A percentile compares a stretch with the other conserved stretches of the same genome.
Evolutionary conservation across 805 yeast species (phyloP).

Genomic region (Pichia thaimueangensis): DNA sequence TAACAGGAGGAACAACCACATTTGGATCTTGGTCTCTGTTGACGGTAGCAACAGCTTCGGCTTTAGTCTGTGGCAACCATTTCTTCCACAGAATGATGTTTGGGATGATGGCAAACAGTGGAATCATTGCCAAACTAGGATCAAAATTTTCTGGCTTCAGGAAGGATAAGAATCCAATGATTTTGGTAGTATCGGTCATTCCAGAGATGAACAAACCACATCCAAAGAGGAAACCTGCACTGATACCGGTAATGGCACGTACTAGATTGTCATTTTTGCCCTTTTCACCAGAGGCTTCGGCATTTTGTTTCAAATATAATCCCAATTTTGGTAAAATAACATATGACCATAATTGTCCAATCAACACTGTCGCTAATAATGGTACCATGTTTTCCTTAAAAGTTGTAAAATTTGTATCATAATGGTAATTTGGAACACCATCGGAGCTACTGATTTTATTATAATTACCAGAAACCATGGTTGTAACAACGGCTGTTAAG

Average conservation of each 20-base stretch:
- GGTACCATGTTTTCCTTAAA: slow-evolving; percentile 14
- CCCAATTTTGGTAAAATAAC: slow-evolving; percentile 24
- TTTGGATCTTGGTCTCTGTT: background rate
- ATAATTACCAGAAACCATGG: slow-evolving; percentile 11
- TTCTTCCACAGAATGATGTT: slow-evolving; percentile 34
- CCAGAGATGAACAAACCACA: slow-evolving; percentile 43
- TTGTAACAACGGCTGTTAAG: slow-evolving; percentile 27
- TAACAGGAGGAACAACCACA: slow-evolving; percentile 5
- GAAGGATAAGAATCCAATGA: slow-evolving; percentile 40
- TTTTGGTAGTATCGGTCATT: slow-evolving; percentile 38
- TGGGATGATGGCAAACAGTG: slow-evolving; percentile 39
- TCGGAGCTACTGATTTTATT: background rate
- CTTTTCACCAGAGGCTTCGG: background rate
- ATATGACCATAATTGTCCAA: slow-evolving; percentile 19
- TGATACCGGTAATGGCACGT: slow-evolving; percentile 17
- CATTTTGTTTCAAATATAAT: slow-evolving; percentile 3
- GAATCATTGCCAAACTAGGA: slow-evolving; percentile 41
- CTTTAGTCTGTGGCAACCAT: slow-evolving; percentile 16
- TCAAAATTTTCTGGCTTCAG: slow-evolving; percentile 34
- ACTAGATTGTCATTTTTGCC: background rate
- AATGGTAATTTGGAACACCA: slow-evolving; percentile 16
- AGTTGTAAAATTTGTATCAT: slow-evolving; percentile 16
- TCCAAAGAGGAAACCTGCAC: slow-evolving; percentile 35
- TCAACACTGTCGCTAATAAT: slow-evolving; percentile 12
- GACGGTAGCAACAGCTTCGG: background rate